These are phyloP conservation scores for Xylaria cubensis DNA, from an alignment of 495 filamentous ascomycete species.

Conservation along the genomic window DNA sequence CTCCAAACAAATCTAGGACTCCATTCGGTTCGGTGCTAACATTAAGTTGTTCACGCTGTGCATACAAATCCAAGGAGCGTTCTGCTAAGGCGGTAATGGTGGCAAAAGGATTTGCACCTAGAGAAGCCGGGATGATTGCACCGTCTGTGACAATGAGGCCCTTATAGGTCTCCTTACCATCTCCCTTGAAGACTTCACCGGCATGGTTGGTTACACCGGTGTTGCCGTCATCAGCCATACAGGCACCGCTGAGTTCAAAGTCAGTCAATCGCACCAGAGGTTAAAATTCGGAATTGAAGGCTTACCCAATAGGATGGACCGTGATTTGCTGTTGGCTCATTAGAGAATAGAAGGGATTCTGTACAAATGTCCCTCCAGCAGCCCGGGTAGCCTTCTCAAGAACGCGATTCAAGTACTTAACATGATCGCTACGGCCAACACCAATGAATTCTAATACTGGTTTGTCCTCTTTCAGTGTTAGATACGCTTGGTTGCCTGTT, in stretches of 20 bases:
- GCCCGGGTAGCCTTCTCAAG: constrained; percentile 59
- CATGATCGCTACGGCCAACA: constrained; percentile 60
- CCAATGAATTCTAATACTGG: constrained; percentile 64
- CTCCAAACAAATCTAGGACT: constrained; percentile 53
- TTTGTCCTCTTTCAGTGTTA: constrained; percentile 66
- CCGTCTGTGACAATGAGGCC: constrained; percentile 70
- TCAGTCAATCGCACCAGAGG: neutral
- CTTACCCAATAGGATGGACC: constrained; percentile 70
- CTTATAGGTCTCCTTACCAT: constrained; percentile 55
- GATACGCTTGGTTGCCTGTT: constrained; percentile 62
- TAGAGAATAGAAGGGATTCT: constrained; percentile 62
- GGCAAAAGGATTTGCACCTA: constrained; percentile 73
- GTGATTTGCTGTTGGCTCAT: constrained; percentile 65
- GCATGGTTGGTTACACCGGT: constrained; percentile 69
- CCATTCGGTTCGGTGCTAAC: constrained; percentile 62
- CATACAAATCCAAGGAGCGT: constrained; percentile 61
- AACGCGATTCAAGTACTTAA: constrained; percentile 59
- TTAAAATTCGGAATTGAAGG: constrained; percentile 6
- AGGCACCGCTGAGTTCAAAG: constrained; percentile 55
- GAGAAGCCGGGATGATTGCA: constrained; percentile 67
- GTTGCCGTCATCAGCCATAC: constrained; percentile 65
- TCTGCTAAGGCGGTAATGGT: constrained; percentile 74
- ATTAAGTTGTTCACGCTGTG: constrained; percentile 44
- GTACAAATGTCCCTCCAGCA: constrained; percentile 64
- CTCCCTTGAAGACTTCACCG: constrained; percentile 65